Percentiles rank a stretch among this genome's conserved stretches.
These are phyloP conservation scores for Entoloma clypeatum DNA, from an alignment of 1,284 basidiomycete genomes.

Conservation along the genomic window DNA sequence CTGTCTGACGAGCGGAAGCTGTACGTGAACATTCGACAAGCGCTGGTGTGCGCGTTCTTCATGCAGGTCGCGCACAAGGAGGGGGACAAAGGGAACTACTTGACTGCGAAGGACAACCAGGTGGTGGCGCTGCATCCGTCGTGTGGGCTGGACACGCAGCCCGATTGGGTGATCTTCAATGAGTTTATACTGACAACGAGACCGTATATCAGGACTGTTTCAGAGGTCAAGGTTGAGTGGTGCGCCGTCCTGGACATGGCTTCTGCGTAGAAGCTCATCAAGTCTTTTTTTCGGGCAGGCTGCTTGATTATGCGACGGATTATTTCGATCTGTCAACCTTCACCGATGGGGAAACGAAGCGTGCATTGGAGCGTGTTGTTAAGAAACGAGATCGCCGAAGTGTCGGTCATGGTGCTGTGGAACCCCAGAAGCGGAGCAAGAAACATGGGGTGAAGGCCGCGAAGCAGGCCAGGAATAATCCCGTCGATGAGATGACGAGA, in stretches of 20 bases:
- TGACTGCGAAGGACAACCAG: conserved; percentile 93
- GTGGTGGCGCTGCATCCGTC: conserved; percentile 86
- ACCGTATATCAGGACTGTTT: conserved; percentile 88
- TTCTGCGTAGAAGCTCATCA: neutral
- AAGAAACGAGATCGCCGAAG: conserved; percentile 35
- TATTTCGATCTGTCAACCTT: conserved; percentile 76
- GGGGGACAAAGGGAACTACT: conserved; percentile 81
- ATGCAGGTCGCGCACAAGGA: conserved; percentile 98
- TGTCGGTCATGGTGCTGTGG: too few species aligned
- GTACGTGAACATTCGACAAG: conserved; percentile 77
- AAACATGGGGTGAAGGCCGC: too few species aligned
- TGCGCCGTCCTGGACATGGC: conserved; percentile 30
- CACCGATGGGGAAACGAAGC: conserved; percentile 71
- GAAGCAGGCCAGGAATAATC: too few species aligned
- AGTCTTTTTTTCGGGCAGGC: conserved; percentile 41
- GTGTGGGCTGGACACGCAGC: conserved; percentile 84
- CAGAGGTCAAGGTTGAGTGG: conserved; percentile 89
- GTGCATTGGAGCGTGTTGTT: conserved; percentile 48
- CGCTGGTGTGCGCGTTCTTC: conserved; percentile 91
- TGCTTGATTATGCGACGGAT: conserved; percentile 75
- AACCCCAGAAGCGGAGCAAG: too few species aligned
- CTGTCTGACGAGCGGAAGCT: conserved; percentile 75
- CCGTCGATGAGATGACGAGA: too few species aligned
- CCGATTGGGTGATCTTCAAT: conserved; percentile 97
- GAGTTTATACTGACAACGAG: conserved; percentile 93